phyloP scores from a whole-genome alignment of 305 asterid species.

The Coffea humblotiana region DNA sequence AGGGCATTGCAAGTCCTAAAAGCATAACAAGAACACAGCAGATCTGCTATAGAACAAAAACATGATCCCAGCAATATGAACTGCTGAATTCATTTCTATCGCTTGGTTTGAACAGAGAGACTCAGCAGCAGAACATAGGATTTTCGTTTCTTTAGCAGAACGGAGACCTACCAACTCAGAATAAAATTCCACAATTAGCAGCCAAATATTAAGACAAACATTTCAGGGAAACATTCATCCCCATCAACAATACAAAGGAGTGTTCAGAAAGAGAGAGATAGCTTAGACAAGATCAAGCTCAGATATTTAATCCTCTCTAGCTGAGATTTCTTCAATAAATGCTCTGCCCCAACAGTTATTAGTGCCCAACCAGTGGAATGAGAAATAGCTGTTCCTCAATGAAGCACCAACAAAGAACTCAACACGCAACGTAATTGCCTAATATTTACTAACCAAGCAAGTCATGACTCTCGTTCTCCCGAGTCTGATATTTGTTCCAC shows the following conservation, averaged over 20 bases:
- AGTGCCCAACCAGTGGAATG: background rate
- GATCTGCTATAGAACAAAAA: background rate
- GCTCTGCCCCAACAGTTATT: background rate
- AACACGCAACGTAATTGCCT: background rate
- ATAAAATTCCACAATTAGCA: background rate
- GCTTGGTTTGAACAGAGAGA: background rate
- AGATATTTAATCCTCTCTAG: background rate
- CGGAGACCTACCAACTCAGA: too few relatives aligned
- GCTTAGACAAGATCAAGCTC: background rate
- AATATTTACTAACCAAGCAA: conserved; percentile 7
- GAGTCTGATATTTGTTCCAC: conserved; percentile 34
- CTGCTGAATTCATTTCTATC: background rate
- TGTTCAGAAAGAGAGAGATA: background rate
- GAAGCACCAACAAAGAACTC: background rate
- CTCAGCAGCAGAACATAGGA: background rate
- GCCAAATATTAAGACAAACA: background rate
- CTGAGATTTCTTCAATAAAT: background rate
- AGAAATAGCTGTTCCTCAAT: background rate
- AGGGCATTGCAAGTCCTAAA: background rate
- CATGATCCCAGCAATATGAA: background rate
- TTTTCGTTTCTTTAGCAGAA: background rate
- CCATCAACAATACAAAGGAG: background rate
- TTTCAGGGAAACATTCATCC: background rate
- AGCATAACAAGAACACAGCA: background rate
- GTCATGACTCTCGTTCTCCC: conserved; percentile 45